Conservation (phyloP, 1,139 yeast genomes). For the Yamadazyma sp. region DNA sequence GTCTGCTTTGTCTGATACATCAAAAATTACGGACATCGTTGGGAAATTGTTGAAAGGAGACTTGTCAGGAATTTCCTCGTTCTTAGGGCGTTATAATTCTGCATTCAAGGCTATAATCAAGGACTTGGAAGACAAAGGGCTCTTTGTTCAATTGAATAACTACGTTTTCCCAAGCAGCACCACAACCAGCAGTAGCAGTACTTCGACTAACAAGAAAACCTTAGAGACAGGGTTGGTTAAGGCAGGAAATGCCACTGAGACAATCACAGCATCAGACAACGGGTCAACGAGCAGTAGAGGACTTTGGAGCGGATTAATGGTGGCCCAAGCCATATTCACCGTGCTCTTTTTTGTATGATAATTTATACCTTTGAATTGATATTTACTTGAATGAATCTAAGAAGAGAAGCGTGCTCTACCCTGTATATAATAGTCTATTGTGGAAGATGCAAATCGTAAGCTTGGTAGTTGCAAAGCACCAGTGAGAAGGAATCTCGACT, state of each 20-base stretch:
- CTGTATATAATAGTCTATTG: background rate
- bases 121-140: slow-evolving; percentile 40
- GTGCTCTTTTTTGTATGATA: slow-evolving; percentile 6
- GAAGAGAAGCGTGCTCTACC: too few species aligned
- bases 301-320: slow-evolving; percentile 10
- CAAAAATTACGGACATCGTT: slow-evolving; percentile 21
- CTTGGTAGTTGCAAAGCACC: slow-evolving; percentile 23
- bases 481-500: slow-evolving; percentile 29
- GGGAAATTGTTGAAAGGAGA: slow-evolving; percentile 26
- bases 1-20: slow-evolving; percentile 27
- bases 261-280: slow-evolving; percentile 9
- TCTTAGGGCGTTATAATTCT: slow-evolving; percentile 24
- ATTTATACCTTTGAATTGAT: slow-evolving; percentile 1
- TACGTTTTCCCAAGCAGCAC: slow-evolving; percentile 32
- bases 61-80: slow-evolving; percentile 15
- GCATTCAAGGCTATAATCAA: slow-evolving; percentile 31
- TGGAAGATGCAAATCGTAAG: slow-evolving; percentile 1
- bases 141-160: slow-evolving; percentile 39
- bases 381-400: too few species aligned
- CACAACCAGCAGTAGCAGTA: slow-evolving; percentile 19
- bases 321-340: slow-evolving; percentile 13
- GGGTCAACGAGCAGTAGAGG: background rate
- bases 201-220: background rate
- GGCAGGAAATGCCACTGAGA: background rate
- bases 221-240: slow-evolving; percentile 5